phyloP scores from a whole-genome alignment of 2,329 filamentous ascomycete genomes.

The Claviceps sp. region DNA sequence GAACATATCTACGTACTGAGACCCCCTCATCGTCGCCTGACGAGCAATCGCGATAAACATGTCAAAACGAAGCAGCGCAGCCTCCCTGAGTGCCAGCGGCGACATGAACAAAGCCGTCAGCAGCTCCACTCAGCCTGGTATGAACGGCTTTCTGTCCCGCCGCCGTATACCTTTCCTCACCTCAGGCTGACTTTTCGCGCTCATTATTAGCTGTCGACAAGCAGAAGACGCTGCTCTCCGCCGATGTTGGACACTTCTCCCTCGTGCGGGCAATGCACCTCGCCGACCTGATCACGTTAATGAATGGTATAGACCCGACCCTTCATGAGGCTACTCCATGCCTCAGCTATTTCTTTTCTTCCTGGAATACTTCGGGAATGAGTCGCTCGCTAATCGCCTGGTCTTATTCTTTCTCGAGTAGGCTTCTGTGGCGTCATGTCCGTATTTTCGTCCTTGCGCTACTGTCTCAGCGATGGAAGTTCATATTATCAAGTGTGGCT shows the following conservation, averaged over 20 bases:
- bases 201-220: slow-evolving; percentile 48
- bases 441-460: slow-evolving; percentile 86
- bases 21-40: not conserved
- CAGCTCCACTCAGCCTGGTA: slow-evolving; percentile 20
- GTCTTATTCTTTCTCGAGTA: not conserved
- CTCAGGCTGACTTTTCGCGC: not conserved
- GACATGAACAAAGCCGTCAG: slow-evolving; percentile 16
- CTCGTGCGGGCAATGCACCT: slow-evolving; percentile 59
- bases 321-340: not conserved
- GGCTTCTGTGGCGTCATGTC: slow-evolving; percentile 89
- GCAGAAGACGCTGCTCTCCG: slow-evolving; percentile 59
- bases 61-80: slow-evolving; percentile 47
- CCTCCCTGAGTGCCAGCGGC: slow-evolving; percentile 14
- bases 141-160: slow-evolving; percentile 4
- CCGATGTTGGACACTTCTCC: slow-evolving; percentile 61
- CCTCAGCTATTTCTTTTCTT: not conserved
- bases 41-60: slow-evolving; percentile 27
- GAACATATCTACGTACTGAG: not conserved
- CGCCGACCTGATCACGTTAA: slow-evolving; percentile 70
- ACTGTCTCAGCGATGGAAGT: slow-evolving; percentile 62
- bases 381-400: not conserved
- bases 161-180: not conserved
- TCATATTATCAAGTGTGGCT: slow-evolving; percentile 61
- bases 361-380: not conserved
- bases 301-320: slow-evolving; percentile 45